Evolutionary conservation across 208 protist species (phyloP), one percentile per base, ranked within the genome.

Genomic region (Leishmania mexicana): DNA sequence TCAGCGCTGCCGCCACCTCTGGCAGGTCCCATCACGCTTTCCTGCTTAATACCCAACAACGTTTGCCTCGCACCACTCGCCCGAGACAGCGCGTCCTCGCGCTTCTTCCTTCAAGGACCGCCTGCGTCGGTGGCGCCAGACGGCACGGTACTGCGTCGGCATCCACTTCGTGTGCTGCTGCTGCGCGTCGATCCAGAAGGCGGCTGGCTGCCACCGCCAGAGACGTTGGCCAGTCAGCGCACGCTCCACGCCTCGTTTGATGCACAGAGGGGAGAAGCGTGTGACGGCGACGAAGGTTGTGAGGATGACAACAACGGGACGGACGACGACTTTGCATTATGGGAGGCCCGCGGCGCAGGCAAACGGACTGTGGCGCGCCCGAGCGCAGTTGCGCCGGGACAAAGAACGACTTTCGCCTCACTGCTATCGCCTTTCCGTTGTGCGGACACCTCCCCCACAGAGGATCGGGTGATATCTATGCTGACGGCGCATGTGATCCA

Each of bases 151-250:
- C 51, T 80, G n/a, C 57, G 60, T 1, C 76, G 77, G 19, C 28
- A 35, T 19, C n/a, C 72, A 62, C 71, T 84, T 67, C 58, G 84
- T n/a, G 88, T 93, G 15, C 79, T 94, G 62, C 81, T 96, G 11
- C 81, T 96, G 19, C 87, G 86, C 40, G 84, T 96, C 40, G 92
- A 96, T 47, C 74, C 84, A 21, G 81, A 86, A 45, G 90, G 92
- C 8, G 80, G 84, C 31, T 90, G 91, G 84, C 78, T 94, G 54
- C 82, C 89, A 15, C 67, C 85, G 49, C 79, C 53, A 7, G 89
- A 94, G 70, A 80, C 68, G 45, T 19, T 72, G 72, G 75, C 79
- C 47, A 84, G 78, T 58, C 82, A 76, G 60, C 89, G 85, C 54
- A 89, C 81, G 15, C 89, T 89, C 51, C 76, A 79, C 68, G 81